Percentiles rank a stretch among this genome's conserved stretches.
Evolutionary conservation across 805 yeast genomes (phyloP).

Genomic region (Barnettozyma populi): DNA sequence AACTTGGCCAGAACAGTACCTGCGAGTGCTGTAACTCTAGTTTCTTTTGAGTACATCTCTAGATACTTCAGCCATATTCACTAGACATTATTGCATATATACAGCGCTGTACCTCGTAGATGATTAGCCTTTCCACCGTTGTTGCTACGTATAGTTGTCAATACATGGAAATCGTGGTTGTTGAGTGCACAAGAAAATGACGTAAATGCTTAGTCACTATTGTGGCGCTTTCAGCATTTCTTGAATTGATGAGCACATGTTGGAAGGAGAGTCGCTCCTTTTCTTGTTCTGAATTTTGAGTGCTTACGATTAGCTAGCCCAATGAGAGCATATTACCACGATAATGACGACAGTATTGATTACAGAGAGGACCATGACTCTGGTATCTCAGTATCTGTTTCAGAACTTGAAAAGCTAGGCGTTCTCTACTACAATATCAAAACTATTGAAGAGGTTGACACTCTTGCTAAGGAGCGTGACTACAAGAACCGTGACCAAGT

Average conservation of each 20-base stretch:
- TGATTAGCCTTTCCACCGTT: too few relatives aligned
- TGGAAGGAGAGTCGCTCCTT: not conserved
- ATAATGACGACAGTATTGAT: constrained; percentile 48
- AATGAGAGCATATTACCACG: constrained; percentile 59
- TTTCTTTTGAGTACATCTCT: constrained; percentile 76
- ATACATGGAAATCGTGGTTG: too few relatives aligned
- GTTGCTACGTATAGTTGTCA: too few relatives aligned
- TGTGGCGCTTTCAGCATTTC: not conserved
- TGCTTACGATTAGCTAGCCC: not conserved
- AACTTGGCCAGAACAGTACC: constrained; percentile 91
- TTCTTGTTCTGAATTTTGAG: not conserved
- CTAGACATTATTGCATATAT: not conserved
- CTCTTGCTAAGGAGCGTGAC: constrained; percentile 59
- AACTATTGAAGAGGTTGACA: constrained; percentile 49
- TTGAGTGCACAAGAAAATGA: too few relatives aligned
- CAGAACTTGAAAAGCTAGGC: constrained; percentile 53
- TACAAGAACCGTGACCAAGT: constrained; percentile 81
- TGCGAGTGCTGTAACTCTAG: constrained; percentile 90
- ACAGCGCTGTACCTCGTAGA: not conserved
- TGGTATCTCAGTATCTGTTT: constrained; percentile 49
- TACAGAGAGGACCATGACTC: constrained; percentile 70
- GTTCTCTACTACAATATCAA: constrained; percentile 56
- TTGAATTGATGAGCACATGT: not conserved
- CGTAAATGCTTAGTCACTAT: not conserved
- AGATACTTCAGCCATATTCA: constrained; percentile 14